Base-by-base conservation (phyloP, 2,329 filamentous ascomycete genomes). In the Calycina marina region DNA sequence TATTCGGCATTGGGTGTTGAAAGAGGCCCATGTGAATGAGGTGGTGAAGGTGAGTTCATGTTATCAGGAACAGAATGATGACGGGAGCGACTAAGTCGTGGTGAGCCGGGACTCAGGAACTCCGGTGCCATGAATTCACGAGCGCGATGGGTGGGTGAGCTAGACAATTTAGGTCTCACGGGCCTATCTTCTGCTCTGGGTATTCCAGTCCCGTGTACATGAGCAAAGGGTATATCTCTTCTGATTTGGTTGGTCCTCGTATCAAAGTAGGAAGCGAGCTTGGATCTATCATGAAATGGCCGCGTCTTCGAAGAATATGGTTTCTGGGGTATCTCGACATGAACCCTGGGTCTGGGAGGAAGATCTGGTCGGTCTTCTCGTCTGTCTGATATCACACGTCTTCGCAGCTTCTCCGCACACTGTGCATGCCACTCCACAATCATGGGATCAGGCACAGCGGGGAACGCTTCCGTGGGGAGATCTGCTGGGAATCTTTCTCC, bases 391-490 rank as follows among this genome's bases (percentile, higher is more conserved):
- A 35, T 39, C 10, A 62, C 69, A 43, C 86, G 76, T 35, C 68
- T 62, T 39, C 74, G 70, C 30, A 93, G 57, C 43, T 70, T 72
- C 37, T 77, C 66, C 20, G 74, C 78, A 35, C 92, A 86, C 2
- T 66, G 63, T 43, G 80, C 73, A 52, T 96, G 85, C 88, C 90
- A 98, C 37, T 67, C 62, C 34, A 85, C 72, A 57, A 93, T 85
- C n/a, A 79, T 77, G 4, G 67, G 59, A 47, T 96, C 88, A 1
- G 85, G 70, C 26, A 69, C 61, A 2, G 65, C 52, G 0, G 90
- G 88, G 37, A 88, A 80, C 0, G 75, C 69, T n/a, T 62, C 58
- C 16, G 54, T 56, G 2, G 73, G 71, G 4, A 78, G 57, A 33
- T 74, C 64, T 5, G 54, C 40, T 0, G 73, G 72, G 40, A 88